phyloP scores from a whole-genome alignment of 768 basidiomycete genomes.

The Phylloporus sp. region DNA sequence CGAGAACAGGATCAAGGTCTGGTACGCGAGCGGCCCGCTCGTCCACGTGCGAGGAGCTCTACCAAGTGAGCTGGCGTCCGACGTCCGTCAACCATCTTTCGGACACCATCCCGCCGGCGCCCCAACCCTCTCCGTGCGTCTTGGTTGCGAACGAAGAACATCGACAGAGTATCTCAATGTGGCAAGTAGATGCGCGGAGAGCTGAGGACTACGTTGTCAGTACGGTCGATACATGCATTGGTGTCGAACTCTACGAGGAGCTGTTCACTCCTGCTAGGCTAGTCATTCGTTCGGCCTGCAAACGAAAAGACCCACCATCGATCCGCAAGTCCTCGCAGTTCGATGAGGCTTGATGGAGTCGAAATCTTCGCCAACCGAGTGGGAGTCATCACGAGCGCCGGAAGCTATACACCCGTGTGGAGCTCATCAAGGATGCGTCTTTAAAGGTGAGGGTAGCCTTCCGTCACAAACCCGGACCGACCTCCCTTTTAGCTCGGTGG shows the following conservation, averaged over 20 bases:
- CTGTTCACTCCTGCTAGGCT: constrained; percentile 95
- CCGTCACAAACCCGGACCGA: not conserved
- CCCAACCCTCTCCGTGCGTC: constrained; percentile 58
- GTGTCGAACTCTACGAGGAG: constrained; percentile 96
- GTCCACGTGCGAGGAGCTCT: constrained; percentile 90
- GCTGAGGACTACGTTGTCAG: constrained; percentile 92
- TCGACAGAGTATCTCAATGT: no score
- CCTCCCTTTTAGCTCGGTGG: constrained; percentile 72
- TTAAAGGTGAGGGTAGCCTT: constrained; percentile 62
- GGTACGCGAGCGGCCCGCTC: constrained; percentile 88
- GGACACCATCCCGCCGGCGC: constrained; percentile 64
- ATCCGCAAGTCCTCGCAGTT: constrained; percentile 91
- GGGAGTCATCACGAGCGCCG: constrained; percentile 97
- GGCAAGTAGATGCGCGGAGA: no score
- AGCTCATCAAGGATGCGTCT: constrained; percentile 96
- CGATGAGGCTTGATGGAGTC: constrained; percentile 97
- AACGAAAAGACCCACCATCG: not conserved
- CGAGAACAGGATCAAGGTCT: constrained; percentile 96
- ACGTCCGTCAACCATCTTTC: constrained; percentile 64
- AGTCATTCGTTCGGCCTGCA: not conserved
- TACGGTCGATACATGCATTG: constrained; percentile 92
- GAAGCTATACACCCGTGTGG: constrained; percentile 85
- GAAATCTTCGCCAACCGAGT: constrained; percentile 98
- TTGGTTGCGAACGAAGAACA: no score
- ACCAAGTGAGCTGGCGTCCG: constrained; percentile 84